Evolutionary conservation across 805 yeast genomes (phyloP).

Genomic region (Nakazawaea wyomingensis): DNA sequence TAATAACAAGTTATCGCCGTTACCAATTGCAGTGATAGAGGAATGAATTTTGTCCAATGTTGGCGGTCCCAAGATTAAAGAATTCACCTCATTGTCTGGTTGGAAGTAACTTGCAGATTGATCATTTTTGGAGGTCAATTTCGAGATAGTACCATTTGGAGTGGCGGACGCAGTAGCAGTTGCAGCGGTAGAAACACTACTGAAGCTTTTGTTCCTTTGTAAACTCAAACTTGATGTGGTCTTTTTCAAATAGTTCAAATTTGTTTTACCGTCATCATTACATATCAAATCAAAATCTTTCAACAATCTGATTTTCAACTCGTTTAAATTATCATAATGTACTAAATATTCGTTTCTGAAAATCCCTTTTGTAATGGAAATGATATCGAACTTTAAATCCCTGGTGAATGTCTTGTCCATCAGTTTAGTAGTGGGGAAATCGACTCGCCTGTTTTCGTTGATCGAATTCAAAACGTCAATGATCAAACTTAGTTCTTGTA

Average conservation of each 20-base stretch:
- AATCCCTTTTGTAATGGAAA: slow-evolving; percentile 29
- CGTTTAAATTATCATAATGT: slow-evolving; percentile 56
- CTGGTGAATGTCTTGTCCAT: slow-evolving; percentile 13
- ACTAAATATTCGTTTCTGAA: slow-evolving; percentile 43
- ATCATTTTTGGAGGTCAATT: too few species aligned
- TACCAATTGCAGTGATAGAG: background rate
- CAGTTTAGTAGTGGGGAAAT: background rate
- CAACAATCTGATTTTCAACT: slow-evolving; percentile 42
- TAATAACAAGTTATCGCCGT: background rate
- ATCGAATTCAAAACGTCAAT: slow-evolving; percentile 38
- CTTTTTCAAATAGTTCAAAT: slow-evolving; percentile 4
- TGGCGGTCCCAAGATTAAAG: background rate
- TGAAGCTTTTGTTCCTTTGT: background rate
- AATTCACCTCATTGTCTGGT: background rate
- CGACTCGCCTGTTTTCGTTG: background rate
- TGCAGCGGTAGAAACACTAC: background rate
- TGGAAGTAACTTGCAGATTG: slow-evolving; percentile 2
- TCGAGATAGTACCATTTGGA: too few species aligned
- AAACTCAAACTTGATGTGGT: slow-evolving; percentile 6
- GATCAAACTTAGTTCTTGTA: slow-evolving; percentile 52
- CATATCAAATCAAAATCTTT: slow-evolving; percentile 35
- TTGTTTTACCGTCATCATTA: slow-evolving; percentile 22
- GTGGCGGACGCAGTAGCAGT: too few species aligned
- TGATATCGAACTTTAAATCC: slow-evolving; percentile 29
- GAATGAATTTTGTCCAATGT: background rate